Conservation (phyloP, 192 early-diverging fungal genomes). For the Allomyces macrogynus region DNA sequence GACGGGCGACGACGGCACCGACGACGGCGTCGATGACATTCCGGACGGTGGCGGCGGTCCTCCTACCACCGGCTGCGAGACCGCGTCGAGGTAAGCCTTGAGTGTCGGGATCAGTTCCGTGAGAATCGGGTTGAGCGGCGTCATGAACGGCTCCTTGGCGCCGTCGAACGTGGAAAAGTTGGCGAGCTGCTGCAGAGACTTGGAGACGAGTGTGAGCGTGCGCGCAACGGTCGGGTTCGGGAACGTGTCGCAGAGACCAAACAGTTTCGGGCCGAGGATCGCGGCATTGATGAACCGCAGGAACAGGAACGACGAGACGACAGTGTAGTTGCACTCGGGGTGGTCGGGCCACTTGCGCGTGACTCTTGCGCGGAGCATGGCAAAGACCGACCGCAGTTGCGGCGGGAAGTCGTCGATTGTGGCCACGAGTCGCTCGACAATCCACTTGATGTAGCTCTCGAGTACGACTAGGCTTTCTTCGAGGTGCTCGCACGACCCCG, state of each 20-base stretch:
- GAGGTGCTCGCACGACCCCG: too few species aligned
- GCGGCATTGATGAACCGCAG: constrained; percentile 4
- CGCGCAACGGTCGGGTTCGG: neutral
- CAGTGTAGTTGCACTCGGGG: neutral
- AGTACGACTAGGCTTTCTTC: neutral
- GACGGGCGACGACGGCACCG: neutral
- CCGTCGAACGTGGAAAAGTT: constrained; percentile 2
- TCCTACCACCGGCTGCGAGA: too few species aligned
- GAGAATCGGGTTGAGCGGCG: neutral
- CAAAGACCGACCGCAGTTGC: neutral
- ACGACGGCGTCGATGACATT: too few species aligned
- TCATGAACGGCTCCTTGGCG: constrained; percentile 2
- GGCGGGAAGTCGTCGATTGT: neutral
- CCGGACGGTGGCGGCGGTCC: too few species aligned
- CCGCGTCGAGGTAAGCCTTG: too few species aligned
- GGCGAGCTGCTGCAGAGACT: constrained; percentile 1
- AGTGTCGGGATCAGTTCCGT: too few species aligned
- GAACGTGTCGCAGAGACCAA: neutral
- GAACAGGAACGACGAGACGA: constrained; percentile 2
- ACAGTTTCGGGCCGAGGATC: constrained; percentile 4
- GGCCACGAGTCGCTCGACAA: neutral
- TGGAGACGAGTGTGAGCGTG: constrained; percentile 2
- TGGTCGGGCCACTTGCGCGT: neutral
- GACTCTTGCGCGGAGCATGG: neutral
- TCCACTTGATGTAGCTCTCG: neutral